Conservation (phyloP, 352 stramenopile species). For the Globisporangium splendens region DNA sequence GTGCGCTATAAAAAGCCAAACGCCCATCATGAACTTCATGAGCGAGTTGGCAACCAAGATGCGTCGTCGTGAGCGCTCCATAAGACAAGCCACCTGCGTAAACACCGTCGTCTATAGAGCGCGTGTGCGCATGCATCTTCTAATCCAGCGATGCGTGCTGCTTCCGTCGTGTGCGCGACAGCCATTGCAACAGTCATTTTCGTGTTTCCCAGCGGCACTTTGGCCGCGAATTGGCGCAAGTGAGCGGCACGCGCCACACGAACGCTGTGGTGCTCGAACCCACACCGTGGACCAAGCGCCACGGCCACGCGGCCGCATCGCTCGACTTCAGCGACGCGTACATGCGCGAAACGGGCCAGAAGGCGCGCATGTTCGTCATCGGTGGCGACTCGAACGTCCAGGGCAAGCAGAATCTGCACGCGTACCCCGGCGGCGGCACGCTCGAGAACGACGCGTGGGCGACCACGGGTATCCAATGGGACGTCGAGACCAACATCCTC, state of each 20-base stretch:
- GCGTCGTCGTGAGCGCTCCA: too few relatives aligned
- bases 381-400: constrained; percentile 70
- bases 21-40: too few relatives aligned
- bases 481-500: constrained; percentile 50
- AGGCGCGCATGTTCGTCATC: constrained; percentile 63
- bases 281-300: constrained; percentile 59
- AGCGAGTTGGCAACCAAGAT: too few relatives aligned
- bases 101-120: background rate
- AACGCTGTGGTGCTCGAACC: constrained; percentile 47
- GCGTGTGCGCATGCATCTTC: background rate
- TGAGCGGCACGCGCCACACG: constrained; percentile 57
- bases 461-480: constrained; percentile 55
- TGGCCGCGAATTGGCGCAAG: constrained; percentile 57
- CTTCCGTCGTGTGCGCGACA: background rate
- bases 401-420: constrained; percentile 58
- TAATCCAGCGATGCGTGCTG: background rate
- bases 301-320: constrained; percentile 56
- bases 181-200: background rate
- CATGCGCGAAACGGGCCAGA: constrained; percentile 33
- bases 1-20: too few relatives aligned
- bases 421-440: constrained; percentile 59
- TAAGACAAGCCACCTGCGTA: too few relatives aligned
- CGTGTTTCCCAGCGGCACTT: background rate
- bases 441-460: constrained; percentile 77
- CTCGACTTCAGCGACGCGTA: constrained; percentile 60